Conservation (phyloP, 2,329 filamentous ascomycete species). For the Apiospora phragmitis region DNA sequence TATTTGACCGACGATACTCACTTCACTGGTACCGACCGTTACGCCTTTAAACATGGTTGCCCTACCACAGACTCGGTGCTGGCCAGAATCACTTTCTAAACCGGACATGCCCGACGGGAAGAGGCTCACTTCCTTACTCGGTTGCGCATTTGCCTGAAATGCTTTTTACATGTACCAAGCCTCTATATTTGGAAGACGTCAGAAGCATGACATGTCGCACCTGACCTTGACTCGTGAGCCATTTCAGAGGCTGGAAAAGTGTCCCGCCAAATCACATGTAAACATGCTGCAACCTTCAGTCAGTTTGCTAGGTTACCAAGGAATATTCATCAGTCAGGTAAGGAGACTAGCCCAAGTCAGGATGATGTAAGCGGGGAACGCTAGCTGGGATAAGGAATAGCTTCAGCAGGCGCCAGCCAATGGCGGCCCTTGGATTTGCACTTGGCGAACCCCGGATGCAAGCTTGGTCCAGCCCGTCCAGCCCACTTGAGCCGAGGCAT, state of each 20-base stretch:
- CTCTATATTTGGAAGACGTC: not conserved
- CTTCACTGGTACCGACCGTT: not conserved
- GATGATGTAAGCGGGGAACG: constrained; percentile 6
- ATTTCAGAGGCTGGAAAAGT: not conserved
- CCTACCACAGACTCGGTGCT: not conserved
- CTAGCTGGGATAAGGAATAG: not conserved
- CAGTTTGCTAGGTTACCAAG: not conserved
- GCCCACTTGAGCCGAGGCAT: constrained; percentile 3
- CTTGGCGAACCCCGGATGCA: not conserved
- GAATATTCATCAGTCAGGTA: not conserved
- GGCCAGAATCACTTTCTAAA: not conserved
- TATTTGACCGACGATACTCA: not conserved
- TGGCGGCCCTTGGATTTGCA: not conserved
- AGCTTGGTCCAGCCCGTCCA: constrained; percentile 7
- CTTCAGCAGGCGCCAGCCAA: not conserved
- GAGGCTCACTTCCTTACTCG: not conserved
- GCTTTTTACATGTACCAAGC: not conserved
- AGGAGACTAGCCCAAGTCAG: not conserved
- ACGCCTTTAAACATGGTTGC: not conserved
- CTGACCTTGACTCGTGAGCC: not conserved
- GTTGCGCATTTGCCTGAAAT: not conserved
- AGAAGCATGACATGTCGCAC: not conserved
- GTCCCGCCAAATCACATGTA: not conserved
- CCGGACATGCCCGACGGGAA: not conserved
- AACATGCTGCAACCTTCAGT: not conserved